Evolutionary conservation across 106 monocot genomes (phyloP).

Genomic region (Dioscorea alata): DNA sequence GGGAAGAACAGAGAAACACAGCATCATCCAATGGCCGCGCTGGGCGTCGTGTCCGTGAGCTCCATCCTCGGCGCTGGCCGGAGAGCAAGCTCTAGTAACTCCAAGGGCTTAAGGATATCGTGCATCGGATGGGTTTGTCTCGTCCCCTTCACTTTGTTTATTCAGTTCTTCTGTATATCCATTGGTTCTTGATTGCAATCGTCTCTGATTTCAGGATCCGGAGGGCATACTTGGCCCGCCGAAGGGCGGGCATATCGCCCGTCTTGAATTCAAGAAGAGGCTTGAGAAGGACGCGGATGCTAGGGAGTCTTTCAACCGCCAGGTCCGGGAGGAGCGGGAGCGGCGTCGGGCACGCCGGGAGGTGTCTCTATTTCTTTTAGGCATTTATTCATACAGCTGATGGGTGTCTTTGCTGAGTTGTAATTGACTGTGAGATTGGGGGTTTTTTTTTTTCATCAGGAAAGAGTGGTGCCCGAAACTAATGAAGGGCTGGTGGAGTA

Average conservation of each 20-base stretch:
- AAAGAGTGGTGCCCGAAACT: conserved; percentile 64
- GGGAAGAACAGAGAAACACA: too few species aligned
- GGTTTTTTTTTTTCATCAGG: conserved; percentile 29
- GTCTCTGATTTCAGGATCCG: conserved; percentile 45
- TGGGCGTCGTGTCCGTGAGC: conserved; percentile 4
- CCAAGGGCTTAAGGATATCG: conserved; percentile 15
- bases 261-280: conserved; percentile 65
- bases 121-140: conserved; percentile 50
- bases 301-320: conserved; percentile 58
- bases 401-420: not conserved
- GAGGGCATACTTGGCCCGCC: conserved; percentile 84
- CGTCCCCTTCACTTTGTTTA: not conserved
- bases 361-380: conserved; percentile 18
- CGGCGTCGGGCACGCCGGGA: conserved; percentile 44
- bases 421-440: not conserved
- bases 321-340: conserved; percentile 67
- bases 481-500: conserved; percentile 72
- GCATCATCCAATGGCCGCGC: conserved; percentile 10
- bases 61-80: not conserved
- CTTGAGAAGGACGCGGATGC: conserved; percentile 69
- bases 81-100: not conserved
- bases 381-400: not conserved
- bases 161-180: not conserved
- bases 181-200: not conserved
- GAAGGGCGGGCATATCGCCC: conserved; percentile 58